Conservation (phyloP, 2,329 filamentous ascomycete genomes). For the Diaporthe eres region DNA sequence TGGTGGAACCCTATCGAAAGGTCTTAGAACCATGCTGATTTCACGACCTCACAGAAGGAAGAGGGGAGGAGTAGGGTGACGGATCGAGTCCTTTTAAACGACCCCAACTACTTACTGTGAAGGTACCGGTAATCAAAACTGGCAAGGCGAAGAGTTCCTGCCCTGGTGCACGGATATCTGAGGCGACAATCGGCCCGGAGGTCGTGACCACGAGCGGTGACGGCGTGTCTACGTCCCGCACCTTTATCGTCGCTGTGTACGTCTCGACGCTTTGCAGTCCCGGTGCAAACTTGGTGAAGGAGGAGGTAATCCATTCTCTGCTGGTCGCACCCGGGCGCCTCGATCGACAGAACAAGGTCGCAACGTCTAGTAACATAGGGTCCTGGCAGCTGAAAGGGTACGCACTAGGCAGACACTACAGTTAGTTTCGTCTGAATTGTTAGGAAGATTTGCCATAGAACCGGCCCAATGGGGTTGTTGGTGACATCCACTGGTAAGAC, state of each 20-base stretch:
- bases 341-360: not conserved
- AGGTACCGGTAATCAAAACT: not conserved
- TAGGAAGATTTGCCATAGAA: not conserved
- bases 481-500: not conserved
- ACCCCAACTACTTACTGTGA: not conserved
- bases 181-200: not conserved
- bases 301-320: not conserved
- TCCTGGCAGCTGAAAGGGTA: not conserved
- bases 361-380: not conserved
- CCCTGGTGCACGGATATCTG: not conserved
- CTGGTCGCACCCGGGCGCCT: not conserved
- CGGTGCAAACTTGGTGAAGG: not conserved
- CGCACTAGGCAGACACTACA: not conserved
- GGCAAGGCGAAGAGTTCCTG: not conserved
- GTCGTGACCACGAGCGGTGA: not conserved
- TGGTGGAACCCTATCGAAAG: not conserved
- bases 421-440: not conserved
- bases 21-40: not conserved
- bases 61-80: not conserved
- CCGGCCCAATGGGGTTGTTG: not conserved
- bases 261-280: not conserved
- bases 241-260: not conserved
- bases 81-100: not conserved
- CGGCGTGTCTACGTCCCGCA: not conserved
- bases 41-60: not conserved